Conservation (phyloP, 768 basidiomycete species). For the Mycena floridula region DNA sequence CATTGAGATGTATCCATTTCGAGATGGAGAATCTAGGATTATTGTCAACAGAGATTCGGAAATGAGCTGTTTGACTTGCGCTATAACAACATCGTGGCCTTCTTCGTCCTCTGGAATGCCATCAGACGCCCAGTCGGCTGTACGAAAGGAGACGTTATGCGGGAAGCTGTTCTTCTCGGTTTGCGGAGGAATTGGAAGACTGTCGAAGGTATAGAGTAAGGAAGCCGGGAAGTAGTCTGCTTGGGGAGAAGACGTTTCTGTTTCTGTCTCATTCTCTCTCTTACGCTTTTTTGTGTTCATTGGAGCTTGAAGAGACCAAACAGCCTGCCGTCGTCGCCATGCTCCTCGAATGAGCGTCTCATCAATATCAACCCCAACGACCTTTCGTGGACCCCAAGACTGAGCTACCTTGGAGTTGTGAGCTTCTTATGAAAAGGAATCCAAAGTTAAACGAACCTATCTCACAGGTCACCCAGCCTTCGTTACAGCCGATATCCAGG, state of each 20-base stretch:
- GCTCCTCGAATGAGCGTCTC: conserved; percentile 65
- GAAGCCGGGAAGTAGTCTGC: conserved; percentile 71
- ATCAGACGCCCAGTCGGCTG: conserved; percentile 67
- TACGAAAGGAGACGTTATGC: conserved; percentile 69
- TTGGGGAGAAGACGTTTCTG: neutral
- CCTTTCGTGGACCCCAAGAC: conserved; percentile 50
- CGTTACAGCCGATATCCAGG: conserved; percentile 84
- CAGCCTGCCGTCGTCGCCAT: conserved; percentile 62
- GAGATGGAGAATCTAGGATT: conserved; percentile 68
- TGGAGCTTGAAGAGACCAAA: conserved; percentile 66
- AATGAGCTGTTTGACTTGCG: conserved; percentile 41
- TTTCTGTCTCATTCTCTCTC: conserved; percentile 5
- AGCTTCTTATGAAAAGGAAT: neutral
- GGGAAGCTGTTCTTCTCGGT: conserved; percentile 49
- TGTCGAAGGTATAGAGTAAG: conserved; percentile 69
- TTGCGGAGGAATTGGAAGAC: conserved; percentile 58
- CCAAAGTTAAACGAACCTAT: conserved; percentile 46
- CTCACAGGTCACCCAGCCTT: conserved; percentile 81
- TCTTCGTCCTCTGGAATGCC: conserved; percentile 49
- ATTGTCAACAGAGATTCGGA: neutral
- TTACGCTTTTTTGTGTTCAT: conserved; percentile 19
- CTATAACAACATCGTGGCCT: conserved; percentile 74
- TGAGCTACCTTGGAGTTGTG: conserved; percentile 43
- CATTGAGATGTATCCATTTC: conserved; percentile 90
- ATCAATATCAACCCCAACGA: conserved; percentile 86